A percentile compares a stretch with the other conserved stretches of the same genome.
Conservation (phyloP, 495 filamentous ascomycete genomes). For the Penicillium arizonense region DNA sequence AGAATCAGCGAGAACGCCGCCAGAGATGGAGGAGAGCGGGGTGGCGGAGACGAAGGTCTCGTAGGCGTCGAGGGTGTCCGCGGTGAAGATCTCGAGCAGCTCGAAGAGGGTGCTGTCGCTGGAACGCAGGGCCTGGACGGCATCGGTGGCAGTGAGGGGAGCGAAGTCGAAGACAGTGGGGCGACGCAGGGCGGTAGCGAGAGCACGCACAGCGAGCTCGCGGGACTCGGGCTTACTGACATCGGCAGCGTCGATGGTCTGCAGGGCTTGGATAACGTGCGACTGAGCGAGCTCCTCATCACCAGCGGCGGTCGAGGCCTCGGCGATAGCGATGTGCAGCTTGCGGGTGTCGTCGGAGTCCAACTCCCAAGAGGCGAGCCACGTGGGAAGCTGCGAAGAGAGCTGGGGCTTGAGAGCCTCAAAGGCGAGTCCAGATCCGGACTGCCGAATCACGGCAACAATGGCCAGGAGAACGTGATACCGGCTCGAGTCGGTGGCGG, state of each 20-base stretch:
- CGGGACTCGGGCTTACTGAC: slow-evolving; percentile 68
- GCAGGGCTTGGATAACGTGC: slow-evolving; percentile 79
- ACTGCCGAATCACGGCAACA: slow-evolving; percentile 70
- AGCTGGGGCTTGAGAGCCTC: slow-evolving; percentile 79
- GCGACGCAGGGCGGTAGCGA: slow-evolving; percentile 76
- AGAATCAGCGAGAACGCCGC: slow-evolving; percentile 53
- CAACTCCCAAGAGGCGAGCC: slow-evolving; percentile 81
- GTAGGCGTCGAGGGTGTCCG: slow-evolving; percentile 90
- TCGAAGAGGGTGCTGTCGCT: slow-evolving; percentile 82
- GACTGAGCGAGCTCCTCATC: slow-evolving; percentile 77
- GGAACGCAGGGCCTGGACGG: slow-evolving; percentile 79
- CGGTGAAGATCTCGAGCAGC: slow-evolving; percentile 91
- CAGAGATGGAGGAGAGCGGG: slow-evolving; percentile 42
- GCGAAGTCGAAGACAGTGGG: slow-evolving; percentile 88
- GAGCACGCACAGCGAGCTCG: slow-evolving; percentile 76
- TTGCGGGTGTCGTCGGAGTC: slow-evolving; percentile 78
- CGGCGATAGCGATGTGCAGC: slow-evolving; percentile 74
- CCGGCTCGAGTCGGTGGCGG: slow-evolving; percentile 67
- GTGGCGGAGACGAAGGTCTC: slow-evolving; percentile 71
- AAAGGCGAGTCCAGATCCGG: slow-evolving; percentile 66
- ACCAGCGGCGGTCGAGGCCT: slow-evolving; percentile 71
- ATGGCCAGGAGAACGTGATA: slow-evolving; percentile 89
- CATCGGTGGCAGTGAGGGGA: slow-evolving; percentile 81
- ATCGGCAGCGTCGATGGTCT: slow-evolving; percentile 76
- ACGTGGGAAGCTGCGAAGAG: slow-evolving; percentile 68